Evolutionary conservation across 176 grass and related monocot genomes (phyloP).

Genomic region (Oryza longistaminata): DNA sequence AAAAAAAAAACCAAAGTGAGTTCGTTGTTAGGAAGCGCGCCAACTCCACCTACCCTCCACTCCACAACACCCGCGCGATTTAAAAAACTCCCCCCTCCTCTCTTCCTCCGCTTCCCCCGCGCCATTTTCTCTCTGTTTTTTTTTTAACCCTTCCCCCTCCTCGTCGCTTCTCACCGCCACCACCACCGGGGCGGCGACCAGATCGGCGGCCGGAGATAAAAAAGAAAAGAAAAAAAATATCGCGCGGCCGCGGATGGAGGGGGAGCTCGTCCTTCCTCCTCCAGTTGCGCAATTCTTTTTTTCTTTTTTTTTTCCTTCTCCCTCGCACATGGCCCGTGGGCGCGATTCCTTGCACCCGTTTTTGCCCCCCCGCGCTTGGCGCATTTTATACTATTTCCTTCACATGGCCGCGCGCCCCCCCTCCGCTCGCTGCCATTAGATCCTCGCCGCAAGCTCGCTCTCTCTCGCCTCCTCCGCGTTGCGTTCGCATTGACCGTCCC

Average conservation of each 20-base stretch:
- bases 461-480: conserved; percentile 1
- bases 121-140: background rate
- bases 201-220: conserved; percentile 40
- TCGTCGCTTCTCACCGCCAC: conserved; percentile 23
- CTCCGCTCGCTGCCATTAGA: conserved; percentile 56
- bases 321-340: conserved; percentile 60
- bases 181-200: conserved; percentile 26
- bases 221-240: background rate
- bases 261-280: background rate
- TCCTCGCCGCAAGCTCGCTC: conserved; percentile 22
- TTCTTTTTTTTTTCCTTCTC: background rate
- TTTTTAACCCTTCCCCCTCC: background rate
- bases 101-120: background rate
- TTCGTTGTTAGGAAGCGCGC: background rate
- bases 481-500: conserved; percentile 32
- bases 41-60: background rate
- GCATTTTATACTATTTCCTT: conserved; percentile 60
- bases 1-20: background rate
- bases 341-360: conserved; percentile 54
- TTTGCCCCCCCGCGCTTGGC: conserved; percentile 42
- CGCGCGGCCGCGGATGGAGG: background rate
- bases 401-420: conserved; percentile 55
- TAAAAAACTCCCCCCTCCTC: background rate
- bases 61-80: background rate
- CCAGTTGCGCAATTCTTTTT: background rate